phyloP scores from a whole-genome alignment of 805 yeast species.

The Candida incommunis region DNA sequence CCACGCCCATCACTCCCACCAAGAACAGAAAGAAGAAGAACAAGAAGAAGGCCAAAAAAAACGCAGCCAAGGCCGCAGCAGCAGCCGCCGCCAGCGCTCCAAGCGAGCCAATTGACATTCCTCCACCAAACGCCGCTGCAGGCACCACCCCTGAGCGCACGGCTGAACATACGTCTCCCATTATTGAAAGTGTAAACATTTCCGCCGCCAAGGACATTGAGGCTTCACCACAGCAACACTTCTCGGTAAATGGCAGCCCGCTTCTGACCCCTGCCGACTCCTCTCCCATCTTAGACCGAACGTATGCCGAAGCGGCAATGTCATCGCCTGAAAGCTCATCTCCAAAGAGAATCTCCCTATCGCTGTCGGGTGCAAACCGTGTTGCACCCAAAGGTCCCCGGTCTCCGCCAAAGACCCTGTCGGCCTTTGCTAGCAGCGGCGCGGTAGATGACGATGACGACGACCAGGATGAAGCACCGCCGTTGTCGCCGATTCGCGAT shows the following conservation, averaged over 20 bases:
- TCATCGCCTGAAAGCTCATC: conserved; percentile 1
- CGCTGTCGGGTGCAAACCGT: neutral
- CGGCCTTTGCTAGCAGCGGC: conserved; percentile 5
- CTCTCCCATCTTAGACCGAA: neutral
- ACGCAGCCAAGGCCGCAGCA: neutral
- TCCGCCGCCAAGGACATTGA: no score
- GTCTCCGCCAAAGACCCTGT: neutral
- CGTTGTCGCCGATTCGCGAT: neutral
- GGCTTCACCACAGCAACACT: no score
- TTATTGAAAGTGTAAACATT: no score
- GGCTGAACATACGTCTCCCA: no score
- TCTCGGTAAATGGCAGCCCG: no score
- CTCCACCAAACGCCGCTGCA: no score
- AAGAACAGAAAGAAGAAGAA: neutral
- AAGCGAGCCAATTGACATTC: no score
- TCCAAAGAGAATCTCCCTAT: neutral
- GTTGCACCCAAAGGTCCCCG: neutral
- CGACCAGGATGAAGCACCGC: neutral
- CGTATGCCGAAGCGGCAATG: neutral
- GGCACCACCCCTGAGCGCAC: no score
- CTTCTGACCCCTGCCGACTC: no score
- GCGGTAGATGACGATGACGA: conserved; percentile 3
- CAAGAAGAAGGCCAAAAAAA: neutral
- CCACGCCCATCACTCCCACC: neutral
- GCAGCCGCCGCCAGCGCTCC: no score